Percentiles rank a stretch among this genome's conserved stretches.
Evolutionary conservation across 73 alveolate species (phyloP).

Genomic region (Paramecium sexaurelia): DNA sequence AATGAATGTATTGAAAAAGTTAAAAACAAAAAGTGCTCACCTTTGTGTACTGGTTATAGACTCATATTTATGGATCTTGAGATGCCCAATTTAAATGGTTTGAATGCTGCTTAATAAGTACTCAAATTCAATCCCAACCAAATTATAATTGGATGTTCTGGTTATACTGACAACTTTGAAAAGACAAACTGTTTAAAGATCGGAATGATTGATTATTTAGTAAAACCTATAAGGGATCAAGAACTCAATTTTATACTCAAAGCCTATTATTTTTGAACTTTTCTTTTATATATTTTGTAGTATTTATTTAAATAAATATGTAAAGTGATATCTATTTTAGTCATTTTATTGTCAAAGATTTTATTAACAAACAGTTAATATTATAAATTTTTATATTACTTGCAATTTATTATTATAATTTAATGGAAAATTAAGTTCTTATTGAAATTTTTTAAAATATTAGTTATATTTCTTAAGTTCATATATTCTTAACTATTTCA

Average conservation of each 20-base stretch:
- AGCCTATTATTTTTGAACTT: neutral
- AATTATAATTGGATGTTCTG: slow-evolving; percentile 19
- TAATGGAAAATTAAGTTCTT: too few relatives aligned
- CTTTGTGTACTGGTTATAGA: slow-evolving; percentile 31
- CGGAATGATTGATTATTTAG: neutral
- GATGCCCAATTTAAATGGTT: slow-evolving; percentile 50
- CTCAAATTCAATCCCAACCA: neutral
- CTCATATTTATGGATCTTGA: slow-evolving; percentile 47
- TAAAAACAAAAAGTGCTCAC: neutral
- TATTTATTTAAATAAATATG: neutral
- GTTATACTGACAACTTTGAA: neutral
- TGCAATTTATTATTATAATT: too few relatives aligned
- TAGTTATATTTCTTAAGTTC: too few relatives aligned
- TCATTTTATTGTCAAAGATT: too few relatives aligned
- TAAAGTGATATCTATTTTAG: too few relatives aligned
- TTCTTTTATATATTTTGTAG: neutral
- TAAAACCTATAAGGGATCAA: neutral
- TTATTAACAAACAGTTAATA: too few relatives aligned
- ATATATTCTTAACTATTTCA: too few relatives aligned
- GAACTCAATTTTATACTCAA: neutral
- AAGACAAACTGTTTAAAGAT: neutral
- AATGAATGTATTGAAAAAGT: slow-evolving; percentile 13
- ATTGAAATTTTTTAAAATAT: too few relatives aligned
- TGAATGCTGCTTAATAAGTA: neutral
- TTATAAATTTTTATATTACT: too few relatives aligned